These are phyloP conservation scores for Mortierella hygrophila DNA, from an alignment of 192 early-diverging fungal genomes.

Conservation along the genomic window DNA sequence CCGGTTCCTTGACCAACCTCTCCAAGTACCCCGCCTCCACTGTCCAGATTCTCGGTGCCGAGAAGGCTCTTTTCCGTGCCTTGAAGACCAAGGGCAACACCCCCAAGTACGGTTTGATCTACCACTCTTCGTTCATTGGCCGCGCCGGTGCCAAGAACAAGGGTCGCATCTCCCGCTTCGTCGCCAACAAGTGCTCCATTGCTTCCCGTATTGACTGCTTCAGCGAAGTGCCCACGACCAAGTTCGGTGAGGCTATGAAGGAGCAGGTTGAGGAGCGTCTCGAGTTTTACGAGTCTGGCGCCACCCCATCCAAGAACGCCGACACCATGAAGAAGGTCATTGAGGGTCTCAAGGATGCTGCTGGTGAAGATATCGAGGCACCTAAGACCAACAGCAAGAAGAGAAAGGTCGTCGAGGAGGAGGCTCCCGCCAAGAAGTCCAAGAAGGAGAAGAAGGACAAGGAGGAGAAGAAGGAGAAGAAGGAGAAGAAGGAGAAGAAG, in stretches of 20 bases:
- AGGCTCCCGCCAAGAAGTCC: constrained; percentile 59
- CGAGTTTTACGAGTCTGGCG: constrained; percentile 93
- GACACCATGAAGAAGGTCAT: constrained; percentile 94
- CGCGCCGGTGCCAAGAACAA: constrained; percentile 98
- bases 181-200: constrained; percentile 99
- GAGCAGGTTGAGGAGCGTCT: constrained; percentile 97
- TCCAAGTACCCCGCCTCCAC: constrained; percentile 98
- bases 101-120: constrained; percentile 98
- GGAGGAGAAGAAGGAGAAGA: constrained; percentile 68
- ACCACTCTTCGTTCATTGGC: constrained; percentile 96
- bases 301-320: constrained; percentile 89
- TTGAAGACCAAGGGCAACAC: constrained; percentile 97
- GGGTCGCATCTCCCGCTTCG: constrained; percentile 96
- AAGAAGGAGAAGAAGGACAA: constrained; percentile 74
- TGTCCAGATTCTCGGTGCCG: constrained; percentile 97
- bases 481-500: constrained; percentile 68
- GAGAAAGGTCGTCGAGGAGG: constrained; percentile 67
- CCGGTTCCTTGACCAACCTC: constrained; percentile 96
- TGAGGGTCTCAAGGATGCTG: constrained; percentile 75
- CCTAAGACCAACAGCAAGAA: constrained; percentile 61
- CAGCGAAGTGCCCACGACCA: constrained; percentile 86
- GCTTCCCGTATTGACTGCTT: constrained; percentile 98
- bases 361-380: constrained; percentile 60
- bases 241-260: constrained; percentile 93
- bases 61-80: constrained; percentile 98